Conservation (phyloP, 2,329 filamentous ascomycete genomes). For the Xylariaceae sp. region DNA sequence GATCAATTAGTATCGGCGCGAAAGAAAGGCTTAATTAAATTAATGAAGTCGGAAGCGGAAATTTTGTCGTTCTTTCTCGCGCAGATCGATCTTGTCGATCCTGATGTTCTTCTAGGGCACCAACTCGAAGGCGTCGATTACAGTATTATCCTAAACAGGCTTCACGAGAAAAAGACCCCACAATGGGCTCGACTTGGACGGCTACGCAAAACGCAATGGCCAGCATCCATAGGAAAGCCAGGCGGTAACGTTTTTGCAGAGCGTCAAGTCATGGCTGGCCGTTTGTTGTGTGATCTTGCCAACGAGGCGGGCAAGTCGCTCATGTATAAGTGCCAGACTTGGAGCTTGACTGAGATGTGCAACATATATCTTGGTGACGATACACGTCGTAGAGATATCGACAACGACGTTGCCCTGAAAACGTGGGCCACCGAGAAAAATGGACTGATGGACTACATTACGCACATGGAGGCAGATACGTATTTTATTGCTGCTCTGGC, state of each 20-base stretch:
- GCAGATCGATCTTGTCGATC: conserved; percentile 80
- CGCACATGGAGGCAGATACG: conserved; percentile 91
- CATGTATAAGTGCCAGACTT: conserved; percentile 96
- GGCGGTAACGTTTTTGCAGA: conserved; percentile 92
- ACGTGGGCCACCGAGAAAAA: conserved; percentile 80
- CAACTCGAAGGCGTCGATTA: conserved; percentile 97
- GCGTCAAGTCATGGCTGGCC: conserved; percentile 80
- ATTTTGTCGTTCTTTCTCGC: conserved; percentile 86
- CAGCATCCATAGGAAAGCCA: conserved; percentile 76
- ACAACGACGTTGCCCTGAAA: conserved; percentile 81
- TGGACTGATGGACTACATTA: conserved; percentile 88
- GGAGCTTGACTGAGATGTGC: conserved; percentile 98
- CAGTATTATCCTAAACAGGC: conserved; percentile 78
- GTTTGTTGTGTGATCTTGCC: conserved; percentile 86
- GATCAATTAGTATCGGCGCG: conserved; percentile 69
- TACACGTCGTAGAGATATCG: conserved; percentile 73
- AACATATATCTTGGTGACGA: conserved; percentile 75
- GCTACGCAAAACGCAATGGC: conserved; percentile 80
- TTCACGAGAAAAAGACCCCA: conserved; percentile 85
- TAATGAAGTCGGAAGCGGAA: conserved; percentile 79
- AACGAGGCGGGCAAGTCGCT: conserved; percentile 97
- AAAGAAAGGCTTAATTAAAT: conserved; percentile 70
- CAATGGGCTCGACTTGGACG: conserved; percentile 93
- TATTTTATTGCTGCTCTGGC: conserved; percentile 92
- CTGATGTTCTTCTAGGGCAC: conserved; percentile 90